Evolutionary conservation across 2,329 filamentous ascomycete species (phyloP).

Genomic region (Ceratocystis alfenasii): DNA sequence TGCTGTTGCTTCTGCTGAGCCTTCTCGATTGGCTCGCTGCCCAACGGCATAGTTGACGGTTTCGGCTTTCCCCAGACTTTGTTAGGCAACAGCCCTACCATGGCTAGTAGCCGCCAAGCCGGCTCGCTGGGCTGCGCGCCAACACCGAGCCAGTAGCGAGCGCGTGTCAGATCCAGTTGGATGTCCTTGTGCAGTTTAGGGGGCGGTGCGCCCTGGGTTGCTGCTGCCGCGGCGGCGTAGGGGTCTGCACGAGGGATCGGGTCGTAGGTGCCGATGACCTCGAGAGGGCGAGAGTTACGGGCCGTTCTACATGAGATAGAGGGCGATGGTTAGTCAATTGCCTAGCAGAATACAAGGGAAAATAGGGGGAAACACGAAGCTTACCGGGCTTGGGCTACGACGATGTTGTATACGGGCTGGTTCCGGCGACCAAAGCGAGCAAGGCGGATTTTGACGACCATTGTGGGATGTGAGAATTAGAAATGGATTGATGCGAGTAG

Average conservation of each 20-base stretch:
- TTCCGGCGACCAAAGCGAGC: slow-evolving; percentile 85
- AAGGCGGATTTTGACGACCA: slow-evolving; percentile 91
- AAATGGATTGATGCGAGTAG: not conserved
- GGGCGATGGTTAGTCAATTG: not conserved
- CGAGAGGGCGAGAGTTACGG: slow-evolving; percentile 75
- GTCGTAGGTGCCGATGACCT: slow-evolving; percentile 77
- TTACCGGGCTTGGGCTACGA: slow-evolving; percentile 84
- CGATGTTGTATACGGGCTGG: slow-evolving; percentile 92
- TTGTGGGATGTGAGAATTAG: slow-evolving; percentile 30
- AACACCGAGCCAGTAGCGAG: slow-evolving; percentile 93
- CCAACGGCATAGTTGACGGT: slow-evolving; percentile 16
- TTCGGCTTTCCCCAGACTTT: slow-evolving; percentile 21
- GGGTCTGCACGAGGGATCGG: slow-evolving; percentile 52
- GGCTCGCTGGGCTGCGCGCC: slow-evolving; percentile 89
- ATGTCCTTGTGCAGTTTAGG: slow-evolving; percentile 93
- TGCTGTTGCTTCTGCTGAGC: not conserved
- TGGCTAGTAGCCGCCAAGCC: slow-evolving; percentile 71
- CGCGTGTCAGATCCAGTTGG: slow-evolving; percentile 65
- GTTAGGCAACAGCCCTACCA: slow-evolving; percentile 43
- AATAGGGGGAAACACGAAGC: slow-evolving; percentile 24
- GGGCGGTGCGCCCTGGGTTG: slow-evolving; percentile 44
- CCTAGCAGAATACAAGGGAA: not conserved
- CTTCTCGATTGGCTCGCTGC: not conserved
- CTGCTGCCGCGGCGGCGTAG: slow-evolving; percentile 45
- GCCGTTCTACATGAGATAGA: slow-evolving; percentile 51